Evolutionary conservation across 441 rosid species (phyloP).

Genomic region (Geranium incanum): DNA sequence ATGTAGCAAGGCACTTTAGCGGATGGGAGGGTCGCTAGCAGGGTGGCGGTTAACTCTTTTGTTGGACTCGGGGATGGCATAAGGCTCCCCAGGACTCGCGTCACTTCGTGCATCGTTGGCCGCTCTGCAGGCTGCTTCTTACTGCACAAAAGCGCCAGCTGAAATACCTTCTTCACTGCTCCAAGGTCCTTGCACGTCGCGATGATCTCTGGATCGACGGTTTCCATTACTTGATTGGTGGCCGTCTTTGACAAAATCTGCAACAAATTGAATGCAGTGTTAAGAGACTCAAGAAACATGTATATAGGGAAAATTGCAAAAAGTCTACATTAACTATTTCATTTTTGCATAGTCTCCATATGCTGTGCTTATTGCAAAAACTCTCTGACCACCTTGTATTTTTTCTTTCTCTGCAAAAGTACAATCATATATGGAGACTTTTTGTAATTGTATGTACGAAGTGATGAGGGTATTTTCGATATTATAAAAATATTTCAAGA

Average conservation of each 20-base stretch:
- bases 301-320: too few relatives aligned
- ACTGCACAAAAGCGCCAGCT: constrained; percentile 78
- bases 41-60: constrained; percentile 36
- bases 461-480: too few relatives aligned
- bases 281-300: not conserved
- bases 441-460: too few relatives aligned
- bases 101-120: constrained; percentile 88
- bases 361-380: too few relatives aligned
- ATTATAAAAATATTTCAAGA: too few relatives aligned
- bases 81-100: constrained; percentile 71
- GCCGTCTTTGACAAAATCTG: constrained; percentile 84
- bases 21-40: constrained; percentile 20
- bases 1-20: constrained; percentile 48
- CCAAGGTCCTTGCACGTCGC: constrained; percentile 73
- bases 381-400: too few relatives aligned
- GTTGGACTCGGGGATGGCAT: constrained; percentile 30
- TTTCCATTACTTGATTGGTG: constrained; percentile 80
- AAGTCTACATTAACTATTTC: too few relatives aligned
- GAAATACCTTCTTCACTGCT: constrained; percentile 77
- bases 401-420: too few relatives aligned
- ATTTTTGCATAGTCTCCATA: too few relatives aligned
- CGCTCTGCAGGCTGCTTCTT: constrained; percentile 75
- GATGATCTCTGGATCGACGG: constrained; percentile 63
- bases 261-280: not conserved
- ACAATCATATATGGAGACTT: too few relatives aligned